A percentile compares a stretch with the other conserved stretches of the same genome.
phyloP scores from a whole-genome alignment of 108 stramenopile species.

The Fragilaria crotonensis region DNA sequence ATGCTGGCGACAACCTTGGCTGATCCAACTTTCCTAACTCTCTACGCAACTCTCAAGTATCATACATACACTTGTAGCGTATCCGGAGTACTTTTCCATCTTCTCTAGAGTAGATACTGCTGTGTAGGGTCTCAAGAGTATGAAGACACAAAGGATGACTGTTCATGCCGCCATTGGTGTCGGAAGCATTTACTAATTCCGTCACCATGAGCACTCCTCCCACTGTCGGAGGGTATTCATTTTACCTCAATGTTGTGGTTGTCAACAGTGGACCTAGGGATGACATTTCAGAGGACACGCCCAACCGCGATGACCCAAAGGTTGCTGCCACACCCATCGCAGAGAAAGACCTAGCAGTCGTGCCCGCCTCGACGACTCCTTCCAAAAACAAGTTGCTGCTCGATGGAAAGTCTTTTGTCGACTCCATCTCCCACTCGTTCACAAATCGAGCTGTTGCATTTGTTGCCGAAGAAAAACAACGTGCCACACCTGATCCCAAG shows the following conservation, averaged over 20 bases:
- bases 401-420: not conserved
- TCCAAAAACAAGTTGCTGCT: not conserved
- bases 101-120: no score
- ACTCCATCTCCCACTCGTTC: not conserved
- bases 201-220: constrained; percentile 4
- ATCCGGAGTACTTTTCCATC: no score
- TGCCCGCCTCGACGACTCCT: not conserved
- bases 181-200: no score
- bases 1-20: no score
- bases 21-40: no score
- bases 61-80: no score
- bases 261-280: constrained; percentile 3
- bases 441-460: not conserved
- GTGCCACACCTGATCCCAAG: not conserved
- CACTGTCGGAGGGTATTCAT: constrained; percentile 9
- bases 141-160: no score
- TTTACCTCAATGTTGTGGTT: constrained; percentile 16
- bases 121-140: no score
- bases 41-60: no score
- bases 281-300: no score
- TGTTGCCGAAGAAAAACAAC: not conserved
- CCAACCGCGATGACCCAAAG: no score
- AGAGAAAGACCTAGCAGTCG: not conserved
- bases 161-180: no score
- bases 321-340: not conserved